These are phyloP conservation scores for Dendrocalamus sinicus DNA, from an alignment of 176 grass and related monocot species.

Conservation along the genomic window DNA sequence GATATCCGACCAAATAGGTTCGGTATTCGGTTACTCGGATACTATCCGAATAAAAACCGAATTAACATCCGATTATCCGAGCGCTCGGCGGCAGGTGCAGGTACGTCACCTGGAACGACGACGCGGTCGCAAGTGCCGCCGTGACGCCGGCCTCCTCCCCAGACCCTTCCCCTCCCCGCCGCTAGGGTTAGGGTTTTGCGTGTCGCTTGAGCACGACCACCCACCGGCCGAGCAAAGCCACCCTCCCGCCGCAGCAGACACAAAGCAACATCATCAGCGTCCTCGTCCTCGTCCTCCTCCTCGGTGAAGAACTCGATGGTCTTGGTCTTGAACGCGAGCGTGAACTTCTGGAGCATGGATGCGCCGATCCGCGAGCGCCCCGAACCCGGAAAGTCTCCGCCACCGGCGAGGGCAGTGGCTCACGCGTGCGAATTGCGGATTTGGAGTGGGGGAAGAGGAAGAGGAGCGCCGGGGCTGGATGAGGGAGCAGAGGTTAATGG, in stretches of 20 bases:
- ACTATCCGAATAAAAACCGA: too few species aligned
- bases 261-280: constrained; percentile 37
- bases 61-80: too few species aligned
- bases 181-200: constrained; percentile 61
- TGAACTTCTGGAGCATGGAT: constrained; percentile 95
- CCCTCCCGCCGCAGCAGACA: constrained; percentile 33
- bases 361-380: background rate
- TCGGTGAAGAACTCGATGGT: constrained; percentile 98
- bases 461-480: too few species aligned
- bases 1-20: too few species aligned
- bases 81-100: too few species aligned
- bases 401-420: too few species aligned
- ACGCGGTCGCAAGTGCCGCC: constrained; percentile 67
- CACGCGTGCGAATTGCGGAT: too few species aligned
- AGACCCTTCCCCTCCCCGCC: constrained; percentile 11
- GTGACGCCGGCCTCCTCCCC: constrained; percentile 51
- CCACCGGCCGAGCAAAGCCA: constrained; percentile 76
- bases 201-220: constrained; percentile 93
- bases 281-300: constrained; percentile 62
- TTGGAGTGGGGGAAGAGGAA: too few species aligned
- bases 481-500: too few species aligned
- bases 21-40: too few species aligned
- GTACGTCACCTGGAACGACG: constrained; percentile 85
- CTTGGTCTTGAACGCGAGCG: constrained; percentile 94
- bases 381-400: too few species aligned